Conservation (phyloP, 2,329 filamentous ascomycete genomes). For the Beauveria caledonica region DNA sequence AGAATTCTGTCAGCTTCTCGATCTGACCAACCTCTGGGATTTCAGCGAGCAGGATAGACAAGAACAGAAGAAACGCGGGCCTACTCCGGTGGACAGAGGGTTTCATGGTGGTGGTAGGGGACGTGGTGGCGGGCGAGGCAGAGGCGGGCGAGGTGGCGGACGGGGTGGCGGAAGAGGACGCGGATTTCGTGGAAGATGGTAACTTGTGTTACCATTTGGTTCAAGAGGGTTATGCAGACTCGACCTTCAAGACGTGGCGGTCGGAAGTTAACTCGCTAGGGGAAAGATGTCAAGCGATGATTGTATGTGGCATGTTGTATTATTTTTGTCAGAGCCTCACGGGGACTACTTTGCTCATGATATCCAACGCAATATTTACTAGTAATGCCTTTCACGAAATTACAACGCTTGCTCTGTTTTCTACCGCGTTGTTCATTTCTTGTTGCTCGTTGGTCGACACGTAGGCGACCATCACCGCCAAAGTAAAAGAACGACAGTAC, state of each 20-base stretch:
- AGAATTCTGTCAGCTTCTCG: constrained; percentile 71
- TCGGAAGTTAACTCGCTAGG: background rate
- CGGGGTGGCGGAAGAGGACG: background rate
- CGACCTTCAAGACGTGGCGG: background rate
- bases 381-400: no score
- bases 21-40: constrained; percentile 68
- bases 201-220: background rate
- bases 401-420: no score
- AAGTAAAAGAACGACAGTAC: no score
- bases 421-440: no score
- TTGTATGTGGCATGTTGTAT: background rate
- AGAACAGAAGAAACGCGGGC: constrained; percentile 49
- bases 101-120: constrained; percentile 30
- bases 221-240: background rate
- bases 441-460: no score
- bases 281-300: background rate
- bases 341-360: no score
- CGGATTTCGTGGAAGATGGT: background rate
- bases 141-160: constrained; percentile 13
- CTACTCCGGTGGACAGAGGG: constrained; percentile 35
- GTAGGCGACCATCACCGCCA: no score
- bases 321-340: background rate
- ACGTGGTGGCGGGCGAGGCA: constrained; percentile 22
- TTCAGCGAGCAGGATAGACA: constrained; percentile 62
- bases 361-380: no score